Percentiles rank a stretch among this genome's conserved stretches.
phyloP scores from a whole-genome alignment of 1,284 basidiomycete species.

The Exobasidium rhododendri region DNA sequence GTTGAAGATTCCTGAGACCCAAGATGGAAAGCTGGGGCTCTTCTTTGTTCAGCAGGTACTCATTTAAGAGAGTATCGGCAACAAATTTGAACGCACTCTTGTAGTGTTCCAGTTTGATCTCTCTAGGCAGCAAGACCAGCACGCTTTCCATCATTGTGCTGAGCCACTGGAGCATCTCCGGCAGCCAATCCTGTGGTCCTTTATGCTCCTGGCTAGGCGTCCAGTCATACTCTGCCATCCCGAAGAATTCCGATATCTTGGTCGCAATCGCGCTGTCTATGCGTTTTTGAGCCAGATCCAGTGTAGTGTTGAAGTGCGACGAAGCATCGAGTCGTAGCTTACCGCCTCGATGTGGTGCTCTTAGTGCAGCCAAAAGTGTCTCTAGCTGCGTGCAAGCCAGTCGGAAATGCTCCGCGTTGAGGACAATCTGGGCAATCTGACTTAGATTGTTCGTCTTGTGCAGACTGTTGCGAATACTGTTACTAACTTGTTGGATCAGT shows the following conservation, averaged over 20 bases:
- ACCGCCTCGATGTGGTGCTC: constrained; percentile 76
- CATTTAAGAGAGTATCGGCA: constrained; percentile 71
- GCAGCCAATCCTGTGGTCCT: constrained; percentile 63
- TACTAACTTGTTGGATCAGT: constrained; percentile 75
- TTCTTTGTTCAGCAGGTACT: constrained; percentile 29
- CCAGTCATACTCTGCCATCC: constrained; percentile 91
- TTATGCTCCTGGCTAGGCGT: constrained; percentile 60
- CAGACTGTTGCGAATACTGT: constrained; percentile 71
- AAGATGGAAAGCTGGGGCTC: constrained; percentile 20
- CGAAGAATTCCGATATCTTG: constrained; percentile 96
- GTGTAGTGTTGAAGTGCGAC: constrained; percentile 68
- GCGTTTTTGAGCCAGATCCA: constrained; percentile 70
- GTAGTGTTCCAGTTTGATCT: constrained; percentile 83
- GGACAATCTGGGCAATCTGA: constrained; percentile 89
- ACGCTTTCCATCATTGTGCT: constrained; percentile 93
- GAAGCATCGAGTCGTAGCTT: constrained; percentile 69
- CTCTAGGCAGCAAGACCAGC: constrained; percentile 68
- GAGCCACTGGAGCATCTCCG: constrained; percentile 92
- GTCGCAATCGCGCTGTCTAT: constrained; percentile 80
- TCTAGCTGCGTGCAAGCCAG: constrained; percentile 81
- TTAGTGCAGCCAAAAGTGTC: constrained; percentile 68
- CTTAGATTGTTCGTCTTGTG: constrained; percentile 71
- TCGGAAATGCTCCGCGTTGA: constrained; percentile 89
- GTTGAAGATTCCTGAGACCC: constrained; percentile 19
- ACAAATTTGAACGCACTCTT: constrained; percentile 79